Base-by-base conservation (phyloP, 805 yeast species). In the Sugiyamaella lignohabitans region DNA sequence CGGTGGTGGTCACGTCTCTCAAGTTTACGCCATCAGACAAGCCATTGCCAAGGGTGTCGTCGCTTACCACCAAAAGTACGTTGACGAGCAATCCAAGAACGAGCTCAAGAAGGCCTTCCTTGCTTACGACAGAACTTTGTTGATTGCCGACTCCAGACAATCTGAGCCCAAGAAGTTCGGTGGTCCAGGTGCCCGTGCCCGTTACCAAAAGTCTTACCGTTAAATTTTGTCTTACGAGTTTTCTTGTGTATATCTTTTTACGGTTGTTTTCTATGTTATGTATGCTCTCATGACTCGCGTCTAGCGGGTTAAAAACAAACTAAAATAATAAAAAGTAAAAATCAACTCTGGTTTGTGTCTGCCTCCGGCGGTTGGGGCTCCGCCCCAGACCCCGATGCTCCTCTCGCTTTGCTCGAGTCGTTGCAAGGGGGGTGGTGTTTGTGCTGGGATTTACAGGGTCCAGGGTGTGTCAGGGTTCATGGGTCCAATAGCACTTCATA, bases 161-260 rank as follows among this genome's bases (percentile, higher is more conserved):
- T 84, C 89, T 84, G 98, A 93, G 82, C 98, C 98, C 84, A 93
- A 93, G 97, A 93, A 93, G 83, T 93, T 93, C 82, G 98, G 98
- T 82, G 98, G 98, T 83, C 95, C 95, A 77, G 98, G 98, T 87
- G 98, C 98, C 79, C 93, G 98, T 82, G 93, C 98, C 72, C 91
- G 98, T 81, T 91, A 87, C 97, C 98, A 93, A 84, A 93, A 93
- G 77, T 93, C 98, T 74, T 93, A 93, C 93, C 98, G 98, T 89
- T 93, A 91, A 54, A 20, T n/a, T n/a, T n/a, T n/a, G n/a, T n/a
- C n/a, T n/a, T n/a, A n/a, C n/a, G 8, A 24, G 21, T 36, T 23
- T 21, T 8, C 24, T 38, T 10, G 5, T 38, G 5, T 17, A 35
- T 35, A 35, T 17, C 5, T 35, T 35, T 27, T 27, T 27, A 27